Percentiles rank a stretch among this genome's conserved stretches.
Evolutionary conservation across 163 green algal genomes (phyloP).

Genomic region (Volvox carteri): DNA sequence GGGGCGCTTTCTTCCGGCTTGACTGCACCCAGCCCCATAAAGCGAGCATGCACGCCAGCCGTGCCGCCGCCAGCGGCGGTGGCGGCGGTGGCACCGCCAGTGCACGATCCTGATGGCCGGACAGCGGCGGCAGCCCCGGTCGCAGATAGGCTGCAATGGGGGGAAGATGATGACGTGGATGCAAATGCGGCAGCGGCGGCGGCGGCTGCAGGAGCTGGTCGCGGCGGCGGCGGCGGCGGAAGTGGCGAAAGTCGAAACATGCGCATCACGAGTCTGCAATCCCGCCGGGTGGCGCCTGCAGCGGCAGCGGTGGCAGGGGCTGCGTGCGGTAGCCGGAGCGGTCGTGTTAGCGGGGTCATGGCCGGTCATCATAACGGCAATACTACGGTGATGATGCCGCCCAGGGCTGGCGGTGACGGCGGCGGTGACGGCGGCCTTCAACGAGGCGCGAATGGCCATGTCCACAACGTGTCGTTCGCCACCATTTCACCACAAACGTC

Average conservation of each 20-base stretch:
- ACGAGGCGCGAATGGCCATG: too few species aligned
- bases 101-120: neutral
- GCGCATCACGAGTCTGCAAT: slow-evolving; percentile 19
- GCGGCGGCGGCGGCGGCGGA: neutral
- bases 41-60: slow-evolving; percentile 43
- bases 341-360: neutral
- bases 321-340: neutral
- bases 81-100: neutral
- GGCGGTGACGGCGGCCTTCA: too few species aligned
- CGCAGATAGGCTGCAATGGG: neutral
- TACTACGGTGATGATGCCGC: neutral
- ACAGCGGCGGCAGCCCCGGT: neutral
- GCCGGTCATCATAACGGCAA: neutral
- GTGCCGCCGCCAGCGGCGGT: neutral
- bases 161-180: neutral
- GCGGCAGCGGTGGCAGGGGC: neutral
- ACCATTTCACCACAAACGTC: neutral
- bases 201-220: neutral
- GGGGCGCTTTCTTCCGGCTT: neutral
- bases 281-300: neutral
- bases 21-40: slow-evolving; percentile 33
- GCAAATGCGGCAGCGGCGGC: neutral
- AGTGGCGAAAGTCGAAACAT: neutral
- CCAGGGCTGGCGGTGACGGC: neutral
- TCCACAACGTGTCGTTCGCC: neutral